Evolutionary conservation across 148 eudicot species (phyloP).

Genomic region (Rhododendron molle): DNA sequence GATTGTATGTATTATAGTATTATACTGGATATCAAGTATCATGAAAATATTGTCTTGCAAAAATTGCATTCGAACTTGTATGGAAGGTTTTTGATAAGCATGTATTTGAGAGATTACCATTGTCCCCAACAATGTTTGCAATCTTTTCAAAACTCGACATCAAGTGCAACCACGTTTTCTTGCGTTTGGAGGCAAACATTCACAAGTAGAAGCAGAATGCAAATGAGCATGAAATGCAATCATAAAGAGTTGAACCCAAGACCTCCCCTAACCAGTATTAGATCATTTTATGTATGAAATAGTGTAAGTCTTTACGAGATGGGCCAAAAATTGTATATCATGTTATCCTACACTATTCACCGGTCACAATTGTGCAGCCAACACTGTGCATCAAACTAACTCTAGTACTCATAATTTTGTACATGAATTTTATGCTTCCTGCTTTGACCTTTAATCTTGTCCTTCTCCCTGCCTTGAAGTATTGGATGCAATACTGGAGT

Average conservation of each 20-base stretch:
- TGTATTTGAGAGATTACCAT: background rate
- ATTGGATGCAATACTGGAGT: background rate
- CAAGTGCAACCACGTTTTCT: background rate
- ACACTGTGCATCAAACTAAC: background rate
- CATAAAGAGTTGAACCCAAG: background rate
- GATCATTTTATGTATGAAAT: background rate
- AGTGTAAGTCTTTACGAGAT: background rate
- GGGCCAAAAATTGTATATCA: background rate
- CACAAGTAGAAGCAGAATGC: background rate
- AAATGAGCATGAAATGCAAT: background rate
- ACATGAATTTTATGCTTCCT: background rate
- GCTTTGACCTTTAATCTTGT: background rate
- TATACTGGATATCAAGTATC: background rate
- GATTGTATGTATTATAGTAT: background rate
- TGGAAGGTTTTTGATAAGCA: background rate
- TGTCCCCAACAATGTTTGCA: background rate
- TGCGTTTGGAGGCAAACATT: background rate
- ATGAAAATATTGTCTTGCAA: background rate
- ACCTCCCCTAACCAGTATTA: background rate
- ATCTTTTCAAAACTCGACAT: background rate
- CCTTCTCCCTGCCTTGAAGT: background rate
- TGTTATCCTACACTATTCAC: background rate
- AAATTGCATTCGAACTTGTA: background rate
- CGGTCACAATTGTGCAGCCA: background rate
- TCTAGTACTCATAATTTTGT: background rate